Percentiles rank a stretch among this genome's conserved stretches.
Evolutionary conservation across 345 rosid species (phyloP).

Genomic region (Microcos paniculata): DNA sequence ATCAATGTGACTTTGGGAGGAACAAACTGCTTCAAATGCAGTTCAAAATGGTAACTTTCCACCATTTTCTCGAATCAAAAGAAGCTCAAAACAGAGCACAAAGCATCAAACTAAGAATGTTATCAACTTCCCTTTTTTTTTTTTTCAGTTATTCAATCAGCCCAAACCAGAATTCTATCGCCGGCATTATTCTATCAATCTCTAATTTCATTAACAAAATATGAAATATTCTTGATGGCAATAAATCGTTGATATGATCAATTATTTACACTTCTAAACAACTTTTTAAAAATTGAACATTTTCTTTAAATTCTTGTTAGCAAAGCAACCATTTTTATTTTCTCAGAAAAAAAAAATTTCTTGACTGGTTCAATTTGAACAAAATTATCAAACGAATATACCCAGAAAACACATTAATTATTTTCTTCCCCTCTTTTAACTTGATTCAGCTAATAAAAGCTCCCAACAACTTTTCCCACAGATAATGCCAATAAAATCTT

Average conservation of each 20-base stretch:
- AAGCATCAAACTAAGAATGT: neutral
- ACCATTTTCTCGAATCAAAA: neutral
- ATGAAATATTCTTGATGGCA: neutral
- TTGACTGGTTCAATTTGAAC: neutral
- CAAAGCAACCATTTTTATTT: neutral
- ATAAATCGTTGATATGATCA: neutral
- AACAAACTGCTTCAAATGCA: neutral
- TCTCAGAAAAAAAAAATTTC: neutral
- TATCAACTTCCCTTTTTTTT: too few relatives aligned
- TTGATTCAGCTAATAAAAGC: slow-evolving; percentile 5
- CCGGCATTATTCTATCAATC: too few relatives aligned
- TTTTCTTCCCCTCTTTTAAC: neutral
- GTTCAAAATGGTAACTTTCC: neutral
- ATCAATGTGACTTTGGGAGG: neutral
- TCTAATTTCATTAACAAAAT: neutral
- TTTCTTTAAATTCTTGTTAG: neutral
- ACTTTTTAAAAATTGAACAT: neutral
- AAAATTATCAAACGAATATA: neutral
- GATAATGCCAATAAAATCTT: neutral
- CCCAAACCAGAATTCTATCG: too few relatives aligned
- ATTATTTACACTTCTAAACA: neutral
- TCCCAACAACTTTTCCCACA: neutral
- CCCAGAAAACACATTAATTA: neutral
- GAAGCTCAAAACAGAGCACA: neutral
- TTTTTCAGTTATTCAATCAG: too few relatives aligned